A percentile compares a stretch with the other conserved stretches of the same genome.
These are phyloP conservation scores for sorghum (Sorghum bicolor) DNA, from an alignment of 176 grass and related monocot genomes.

Conservation along the genomic window DNA sequence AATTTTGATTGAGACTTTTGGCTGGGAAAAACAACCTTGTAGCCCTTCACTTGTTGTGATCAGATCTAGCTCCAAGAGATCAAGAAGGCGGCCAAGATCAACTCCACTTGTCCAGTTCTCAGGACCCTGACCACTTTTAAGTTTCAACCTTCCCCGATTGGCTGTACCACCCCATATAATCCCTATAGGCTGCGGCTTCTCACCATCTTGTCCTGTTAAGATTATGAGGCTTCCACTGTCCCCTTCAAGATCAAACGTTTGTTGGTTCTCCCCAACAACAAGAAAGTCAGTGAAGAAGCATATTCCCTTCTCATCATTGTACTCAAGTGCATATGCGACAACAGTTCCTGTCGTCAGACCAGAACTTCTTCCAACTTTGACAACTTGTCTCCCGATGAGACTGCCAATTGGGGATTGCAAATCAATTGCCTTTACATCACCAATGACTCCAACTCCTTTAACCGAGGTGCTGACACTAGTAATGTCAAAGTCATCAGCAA, in stretches of 20 bases:
- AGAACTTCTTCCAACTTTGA: slow-evolving; percentile 96
- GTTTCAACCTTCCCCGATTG: slow-evolving; percentile 90
- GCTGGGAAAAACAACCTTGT: slow-evolving; percentile 49
- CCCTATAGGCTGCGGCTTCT: slow-evolving; percentile 87
- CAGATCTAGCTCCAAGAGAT: slow-evolving; percentile 97
- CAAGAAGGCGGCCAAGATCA: slow-evolving; percentile 88
- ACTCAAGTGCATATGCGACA: slow-evolving; percentile 91
- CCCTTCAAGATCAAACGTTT: slow-evolving; percentile 99
- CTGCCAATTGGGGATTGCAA: slow-evolving; percentile 77
- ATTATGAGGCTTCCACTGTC: slow-evolving; percentile 97
- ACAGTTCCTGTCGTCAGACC: slow-evolving; percentile 85
- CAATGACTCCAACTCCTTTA: slow-evolving; percentile 82
- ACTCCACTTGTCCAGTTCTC: slow-evolving; percentile 99
- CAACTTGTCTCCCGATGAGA: slow-evolving; percentile 81
- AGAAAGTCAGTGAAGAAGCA: slow-evolving; percentile 99
- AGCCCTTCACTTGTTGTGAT: slow-evolving; percentile 83
- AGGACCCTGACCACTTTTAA: slow-evolving; percentile 81
- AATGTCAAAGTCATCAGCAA: slow-evolving; percentile 72
- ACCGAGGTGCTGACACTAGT: slow-evolving; percentile 65
- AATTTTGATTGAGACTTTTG: not conserved
- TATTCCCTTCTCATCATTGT: slow-evolving; percentile 97
- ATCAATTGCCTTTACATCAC: slow-evolving; percentile 82
- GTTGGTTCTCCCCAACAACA: slow-evolving; percentile 95
- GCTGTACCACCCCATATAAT: slow-evolving; percentile 99
- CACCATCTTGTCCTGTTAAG: slow-evolving; percentile 63